Evolutionary conservation across 495 filamentous ascomycete genomes (phyloP).

Genomic region (Penicillium dipodomyicola): DNA sequence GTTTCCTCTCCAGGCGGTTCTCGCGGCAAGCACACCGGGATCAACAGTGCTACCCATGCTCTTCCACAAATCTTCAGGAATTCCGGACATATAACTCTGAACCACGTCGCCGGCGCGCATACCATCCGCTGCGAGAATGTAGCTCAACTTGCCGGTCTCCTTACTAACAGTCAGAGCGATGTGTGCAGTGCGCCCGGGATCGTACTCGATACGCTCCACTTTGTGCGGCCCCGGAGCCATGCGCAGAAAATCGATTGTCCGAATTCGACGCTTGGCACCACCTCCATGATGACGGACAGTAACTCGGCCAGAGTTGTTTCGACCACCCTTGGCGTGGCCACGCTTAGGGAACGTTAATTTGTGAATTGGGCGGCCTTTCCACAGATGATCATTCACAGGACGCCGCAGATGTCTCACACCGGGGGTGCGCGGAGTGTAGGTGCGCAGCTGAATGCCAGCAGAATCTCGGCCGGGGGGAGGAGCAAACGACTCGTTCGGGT

Average conservation of each 20-base stretch:
- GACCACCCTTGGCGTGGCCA: conserved; percentile 86
- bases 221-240: conserved; percentile 71
- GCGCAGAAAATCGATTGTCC: conserved; percentile 83
- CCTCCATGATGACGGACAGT: conserved; percentile 90
- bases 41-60: conserved; percentile 90
- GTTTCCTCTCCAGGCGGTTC: conserved; percentile 92
- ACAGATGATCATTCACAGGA: conserved; percentile 93
- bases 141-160: conserved; percentile 59
- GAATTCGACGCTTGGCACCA: conserved; percentile 85
- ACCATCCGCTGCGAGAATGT: conserved; percentile 90
- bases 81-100: conserved; percentile 84
- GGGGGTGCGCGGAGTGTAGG: conserved; percentile 92
- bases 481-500: conserved; percentile 42
- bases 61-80: conserved; percentile 76
- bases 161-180: conserved; percentile 77
- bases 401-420: conserved; percentile 88
- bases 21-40: conserved; percentile 90
- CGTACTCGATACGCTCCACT: conserved; percentile 93
- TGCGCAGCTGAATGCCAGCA: conserved; percentile 55
- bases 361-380: conserved; percentile 82
- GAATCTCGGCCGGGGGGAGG: conserved; percentile 45
- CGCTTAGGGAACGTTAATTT: conserved; percentile 86
- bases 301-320: conserved; percentile 80
- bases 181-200: conserved; percentile 89
- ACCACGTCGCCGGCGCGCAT: conserved; percentile 89